Evolutionary conservation across 441 rosid genomes (phyloP).

Genomic region (Pelargonium citronellum): DNA sequence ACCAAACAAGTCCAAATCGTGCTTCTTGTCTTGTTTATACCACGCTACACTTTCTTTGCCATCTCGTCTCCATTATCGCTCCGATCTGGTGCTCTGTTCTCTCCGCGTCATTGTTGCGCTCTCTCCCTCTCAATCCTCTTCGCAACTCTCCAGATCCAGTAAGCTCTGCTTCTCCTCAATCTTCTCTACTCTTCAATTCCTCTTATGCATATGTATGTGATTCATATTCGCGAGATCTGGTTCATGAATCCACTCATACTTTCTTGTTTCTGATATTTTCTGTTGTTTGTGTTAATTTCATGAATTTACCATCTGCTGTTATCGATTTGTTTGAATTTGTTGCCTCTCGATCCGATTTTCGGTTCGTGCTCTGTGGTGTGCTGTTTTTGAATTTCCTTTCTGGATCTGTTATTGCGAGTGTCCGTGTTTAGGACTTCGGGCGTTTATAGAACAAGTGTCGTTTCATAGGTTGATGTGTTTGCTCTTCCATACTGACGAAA

Average conservation of each 20-base stretch:
- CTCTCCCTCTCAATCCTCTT: background rate
- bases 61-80: too few relatives aligned
- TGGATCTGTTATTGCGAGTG: background rate
- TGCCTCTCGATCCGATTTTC: background rate
- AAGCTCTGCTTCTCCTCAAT: background rate
- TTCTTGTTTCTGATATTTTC: background rate
- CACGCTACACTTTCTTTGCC: too few relatives aligned
- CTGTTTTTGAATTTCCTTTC: background rate
- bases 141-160: conserved; percentile 1
- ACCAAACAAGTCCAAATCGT: too few relatives aligned
- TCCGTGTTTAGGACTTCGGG: background rate
- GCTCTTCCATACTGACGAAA: background rate
- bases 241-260: background rate
- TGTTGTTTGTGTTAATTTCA: background rate
- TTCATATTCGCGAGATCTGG: background rate
- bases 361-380: background rate
- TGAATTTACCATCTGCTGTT: background rate
- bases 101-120: background rate
- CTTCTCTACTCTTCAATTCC: background rate
- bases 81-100: conserved; percentile 5
- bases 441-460: background rate
- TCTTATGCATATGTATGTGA: background rate
- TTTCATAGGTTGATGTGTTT: background rate
- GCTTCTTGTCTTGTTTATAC: too few relatives aligned
- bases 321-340: background rate